phyloP scores from a whole-genome alignment of 2,329 filamentous ascomycete genomes.

The Aspergillus viridinutans region DNA sequence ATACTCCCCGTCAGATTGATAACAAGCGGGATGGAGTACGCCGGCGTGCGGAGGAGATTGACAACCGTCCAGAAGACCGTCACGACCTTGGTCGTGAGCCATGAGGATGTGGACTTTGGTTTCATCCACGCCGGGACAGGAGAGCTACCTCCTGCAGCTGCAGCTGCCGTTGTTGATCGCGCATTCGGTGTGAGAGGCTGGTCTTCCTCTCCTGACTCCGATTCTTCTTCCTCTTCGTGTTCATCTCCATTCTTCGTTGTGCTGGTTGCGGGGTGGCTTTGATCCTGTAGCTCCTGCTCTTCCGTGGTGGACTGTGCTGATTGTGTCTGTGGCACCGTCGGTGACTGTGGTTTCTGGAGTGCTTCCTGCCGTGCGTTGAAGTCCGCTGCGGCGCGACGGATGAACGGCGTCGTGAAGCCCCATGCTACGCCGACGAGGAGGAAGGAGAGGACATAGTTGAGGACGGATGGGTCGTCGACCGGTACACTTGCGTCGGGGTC shows the following conservation, averaged over 20 bases:
- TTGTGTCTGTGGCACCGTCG: constrained; percentile 1
- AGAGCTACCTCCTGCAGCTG: background rate
- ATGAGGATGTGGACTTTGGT: constrained; percentile 40
- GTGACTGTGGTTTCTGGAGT: constrained; percentile 11
- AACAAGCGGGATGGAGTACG: constrained; percentile 78
- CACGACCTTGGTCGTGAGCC: constrained; percentile 59
- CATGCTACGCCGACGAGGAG: constrained; percentile 86
- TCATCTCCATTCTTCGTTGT: background rate
- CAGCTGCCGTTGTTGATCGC: constrained; percentile 1
- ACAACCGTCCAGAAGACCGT: constrained; percentile 68
- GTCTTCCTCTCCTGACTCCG: background rate
- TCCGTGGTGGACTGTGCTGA: background rate
- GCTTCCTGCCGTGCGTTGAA: constrained; percentile 58
- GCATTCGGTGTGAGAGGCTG: background rate
- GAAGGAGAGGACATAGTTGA: constrained; percentile 87
- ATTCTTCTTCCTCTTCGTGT: background rate
- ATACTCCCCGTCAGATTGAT: constrained; percentile 88
- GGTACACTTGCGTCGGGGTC: constrained; percentile 27
- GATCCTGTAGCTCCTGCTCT: background rate
- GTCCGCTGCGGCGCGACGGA: constrained; percentile 74
- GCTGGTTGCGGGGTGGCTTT: background rate
- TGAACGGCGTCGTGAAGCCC: constrained; percentile 91
- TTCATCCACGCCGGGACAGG: constrained; percentile 24
- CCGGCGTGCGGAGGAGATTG: constrained; percentile 74
- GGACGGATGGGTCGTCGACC: constrained; percentile 34